Evolutionary conservation across 78 protist genomes (phyloP).

Genomic region (Tieghemostelium lacteum): DNA sequence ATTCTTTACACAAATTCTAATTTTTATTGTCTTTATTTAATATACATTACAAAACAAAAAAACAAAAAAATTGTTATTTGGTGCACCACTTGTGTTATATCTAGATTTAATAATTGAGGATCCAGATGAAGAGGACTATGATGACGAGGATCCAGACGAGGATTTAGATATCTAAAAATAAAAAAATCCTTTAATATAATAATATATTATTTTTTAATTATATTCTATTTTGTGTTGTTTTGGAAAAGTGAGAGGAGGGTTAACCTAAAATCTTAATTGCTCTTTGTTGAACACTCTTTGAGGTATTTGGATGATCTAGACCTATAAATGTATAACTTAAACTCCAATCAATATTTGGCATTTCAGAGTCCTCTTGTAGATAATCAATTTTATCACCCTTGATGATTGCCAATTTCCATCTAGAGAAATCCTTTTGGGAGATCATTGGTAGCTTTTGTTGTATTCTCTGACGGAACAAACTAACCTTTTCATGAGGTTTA

Average conservation of each 20-base stretch:
- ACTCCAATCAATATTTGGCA: slow-evolving; percentile 17
- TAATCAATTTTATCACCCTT: slow-evolving; percentile 33
- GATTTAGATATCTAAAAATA: slow-evolving; percentile 29
- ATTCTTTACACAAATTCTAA: no score
- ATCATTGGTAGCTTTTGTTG: neutral
- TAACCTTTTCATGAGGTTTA: slow-evolving; percentile 16
- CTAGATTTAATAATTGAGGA: slow-evolving; percentile 39
- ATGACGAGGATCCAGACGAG: slow-evolving; percentile 46
- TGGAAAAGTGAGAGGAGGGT: neutral
- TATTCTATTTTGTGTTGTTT: neutral
- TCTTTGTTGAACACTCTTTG: slow-evolving; percentile 7
- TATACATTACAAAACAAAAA: no score
- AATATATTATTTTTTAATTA: neutral
- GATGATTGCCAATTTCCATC: slow-evolving; percentile 66
- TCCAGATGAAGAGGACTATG: slow-evolving; percentile 58
- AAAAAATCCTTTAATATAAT: neutral
- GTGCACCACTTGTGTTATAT: neutral
- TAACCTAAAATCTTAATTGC: slow-evolving; percentile 50
- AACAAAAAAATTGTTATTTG: no score
- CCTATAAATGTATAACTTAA: neutral
- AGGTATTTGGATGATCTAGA: slow-evolving; percentile 21
- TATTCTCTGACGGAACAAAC: slow-evolving; percentile 8
- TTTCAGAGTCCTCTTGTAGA: slow-evolving; percentile 12
- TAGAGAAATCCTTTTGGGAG: slow-evolving; percentile 32
- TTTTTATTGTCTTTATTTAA: no score